Evolutionary conservation across 495 filamentous ascomycete species (phyloP).

Genomic region (Talaromyces wortmannii): DNA sequence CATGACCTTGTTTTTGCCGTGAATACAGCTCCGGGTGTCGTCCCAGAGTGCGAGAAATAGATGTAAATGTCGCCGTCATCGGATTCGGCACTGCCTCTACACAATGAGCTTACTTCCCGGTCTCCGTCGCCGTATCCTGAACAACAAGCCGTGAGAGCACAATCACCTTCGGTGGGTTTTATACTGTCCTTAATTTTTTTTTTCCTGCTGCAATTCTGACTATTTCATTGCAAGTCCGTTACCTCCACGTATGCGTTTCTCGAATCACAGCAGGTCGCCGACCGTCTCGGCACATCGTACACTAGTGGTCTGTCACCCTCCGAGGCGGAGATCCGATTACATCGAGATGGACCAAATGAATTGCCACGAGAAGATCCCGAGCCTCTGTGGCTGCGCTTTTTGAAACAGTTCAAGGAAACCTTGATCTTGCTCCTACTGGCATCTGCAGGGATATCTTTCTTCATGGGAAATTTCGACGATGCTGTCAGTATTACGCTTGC

Average conservation of each 20-base stretch:
- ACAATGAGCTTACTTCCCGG: constrained; percentile 38
- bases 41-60: constrained; percentile 37
- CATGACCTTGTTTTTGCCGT: constrained; percentile 13
- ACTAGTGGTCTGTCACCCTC: constrained; percentile 70
- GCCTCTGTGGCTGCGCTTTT: constrained; percentile 87
- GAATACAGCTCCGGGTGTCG: constrained; percentile 3
- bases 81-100: constrained; percentile 39
- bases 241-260: constrained; percentile 59
- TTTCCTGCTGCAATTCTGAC: not conserved
- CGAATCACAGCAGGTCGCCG: constrained; percentile 68
- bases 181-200: not conserved
- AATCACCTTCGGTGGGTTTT: constrained; percentile 1
- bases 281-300: constrained; percentile 75
- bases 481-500: constrained; percentile 91
- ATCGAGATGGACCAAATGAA: constrained; percentile 85
- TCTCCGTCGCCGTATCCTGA: constrained; percentile 28
- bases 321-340: constrained; percentile 71
- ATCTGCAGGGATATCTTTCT: constrained; percentile 81
- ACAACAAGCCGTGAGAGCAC: constrained; percentile 8
- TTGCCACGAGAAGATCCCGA: constrained; percentile 90
- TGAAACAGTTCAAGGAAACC: constrained; percentile 92
- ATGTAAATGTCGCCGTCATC: constrained; percentile 52
- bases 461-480: constrained; percentile 95
- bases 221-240: constrained; percentile 35
- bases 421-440: constrained; percentile 84